Percentiles rank a stretch among this genome's conserved stretches.
Evolutionary conservation across 2,329 filamentous ascomycete species (phyloP).

Genomic region (Furcasterigmium furcatum): DNA sequence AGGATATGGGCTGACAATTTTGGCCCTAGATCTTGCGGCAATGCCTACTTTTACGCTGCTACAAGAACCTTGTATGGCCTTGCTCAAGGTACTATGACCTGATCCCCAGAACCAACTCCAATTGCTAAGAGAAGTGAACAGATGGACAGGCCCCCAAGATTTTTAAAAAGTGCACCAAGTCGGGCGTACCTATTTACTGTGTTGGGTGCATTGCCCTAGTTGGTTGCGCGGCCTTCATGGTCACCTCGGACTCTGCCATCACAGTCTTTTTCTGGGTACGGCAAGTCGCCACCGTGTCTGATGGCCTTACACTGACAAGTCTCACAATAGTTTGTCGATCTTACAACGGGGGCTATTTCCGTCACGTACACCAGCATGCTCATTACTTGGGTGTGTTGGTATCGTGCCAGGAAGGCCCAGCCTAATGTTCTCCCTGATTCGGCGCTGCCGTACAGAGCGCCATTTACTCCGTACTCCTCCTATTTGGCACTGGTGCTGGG

Average conservation of each 20-base stretch:
- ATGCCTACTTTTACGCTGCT: slow-evolving; percentile 49
- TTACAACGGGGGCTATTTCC: slow-evolving; percentile 55
- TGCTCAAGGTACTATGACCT: slow-evolving; percentile 26
- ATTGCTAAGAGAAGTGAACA: slow-evolving; percentile 14
- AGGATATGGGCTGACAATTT: no score
- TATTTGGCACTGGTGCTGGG: slow-evolving; percentile 46
- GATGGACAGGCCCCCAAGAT: slow-evolving; percentile 44
- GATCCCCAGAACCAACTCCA: no score
- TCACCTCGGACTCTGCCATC: slow-evolving; percentile 30
- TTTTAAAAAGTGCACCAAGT: slow-evolving; percentile 33
- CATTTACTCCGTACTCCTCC: slow-evolving; percentile 47
- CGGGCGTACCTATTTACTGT: slow-evolving; percentile 40
- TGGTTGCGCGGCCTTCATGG: slow-evolving; percentile 31
- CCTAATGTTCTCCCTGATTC: slow-evolving; percentile 43
- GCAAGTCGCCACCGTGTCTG: no score
- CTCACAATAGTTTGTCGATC: slow-evolving; percentile 43
- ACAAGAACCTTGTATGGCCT: slow-evolving; percentile 48
- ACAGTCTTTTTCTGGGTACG: slow-evolving; percentile 39
- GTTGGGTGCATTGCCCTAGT: slow-evolving; percentile 26
- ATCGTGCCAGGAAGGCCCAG: slow-evolving; percentile 51
- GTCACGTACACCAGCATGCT: slow-evolving; percentile 54
- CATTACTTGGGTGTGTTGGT: slow-evolving; percentile 41
- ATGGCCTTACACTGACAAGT: no score
- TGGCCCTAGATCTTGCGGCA: no score
- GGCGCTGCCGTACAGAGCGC: slow-evolving; percentile 45